Conservation (phyloP, 306 rosid species). For the Rosa chinensis region DNA sequence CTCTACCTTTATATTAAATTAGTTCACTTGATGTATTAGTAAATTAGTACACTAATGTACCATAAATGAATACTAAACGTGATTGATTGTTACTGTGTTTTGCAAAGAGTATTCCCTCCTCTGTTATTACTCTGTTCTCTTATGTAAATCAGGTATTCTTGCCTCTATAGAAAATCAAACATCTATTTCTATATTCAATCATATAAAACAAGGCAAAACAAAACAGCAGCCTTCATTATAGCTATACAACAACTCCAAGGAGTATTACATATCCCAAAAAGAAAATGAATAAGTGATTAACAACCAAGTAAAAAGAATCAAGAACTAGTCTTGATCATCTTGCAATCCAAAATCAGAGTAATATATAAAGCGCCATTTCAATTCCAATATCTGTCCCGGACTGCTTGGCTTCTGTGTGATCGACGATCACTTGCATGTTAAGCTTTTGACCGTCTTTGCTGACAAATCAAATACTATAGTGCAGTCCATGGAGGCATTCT, state of each 20-base stretch:
- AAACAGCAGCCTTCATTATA: not conserved
- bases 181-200: not conserved
- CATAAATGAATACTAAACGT: too few relatives aligned
- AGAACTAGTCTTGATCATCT: constrained; percentile 4
- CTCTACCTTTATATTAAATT: too few relatives aligned
- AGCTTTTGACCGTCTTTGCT: not conserved
- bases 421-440: constrained; percentile 10
- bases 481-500: constrained; percentile 12
- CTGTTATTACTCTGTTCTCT: not conserved
- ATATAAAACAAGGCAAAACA: not conserved
- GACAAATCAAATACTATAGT: not conserved
- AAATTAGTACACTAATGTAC: too few relatives aligned
- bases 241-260: not conserved
- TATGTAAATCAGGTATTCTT: not conserved
- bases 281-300: not conserved
- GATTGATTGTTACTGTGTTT: too few relatives aligned
- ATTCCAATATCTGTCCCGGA: not conserved
- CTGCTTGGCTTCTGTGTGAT: not conserved
- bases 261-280: not conserved
- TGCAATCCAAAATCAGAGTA: not conserved
- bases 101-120: too few relatives aligned
- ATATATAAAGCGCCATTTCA: not conserved
- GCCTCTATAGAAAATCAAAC: not conserved
- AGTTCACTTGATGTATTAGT: too few relatives aligned
- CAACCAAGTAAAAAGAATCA: not conserved